These are phyloP conservation scores for Canavalia gladiata DNA, from an alignment of 306 rosid species.

Conservation along the genomic window DNA sequence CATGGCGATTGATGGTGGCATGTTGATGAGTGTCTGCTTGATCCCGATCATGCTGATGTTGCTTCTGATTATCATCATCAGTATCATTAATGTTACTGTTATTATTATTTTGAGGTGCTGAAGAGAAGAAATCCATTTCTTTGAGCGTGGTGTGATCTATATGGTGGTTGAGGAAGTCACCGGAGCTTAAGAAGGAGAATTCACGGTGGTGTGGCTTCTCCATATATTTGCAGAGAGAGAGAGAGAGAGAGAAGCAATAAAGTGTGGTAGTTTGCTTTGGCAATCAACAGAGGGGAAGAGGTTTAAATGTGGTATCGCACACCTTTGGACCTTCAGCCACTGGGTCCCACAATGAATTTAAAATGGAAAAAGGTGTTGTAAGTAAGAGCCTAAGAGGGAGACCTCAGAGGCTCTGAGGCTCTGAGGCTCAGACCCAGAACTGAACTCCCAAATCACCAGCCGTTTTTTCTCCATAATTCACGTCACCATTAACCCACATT, in stretches of 20 bases:
- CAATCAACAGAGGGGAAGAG: conserved; percentile 29
- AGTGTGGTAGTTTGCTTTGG: conserved; percentile 22
- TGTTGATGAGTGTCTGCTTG: background rate
- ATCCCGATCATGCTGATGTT: background rate
- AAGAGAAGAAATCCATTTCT: conserved; percentile 60
- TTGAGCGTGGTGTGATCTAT: conserved; percentile 42
- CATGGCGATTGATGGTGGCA: conserved; percentile 13
- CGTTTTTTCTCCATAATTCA: conserved; percentile 37
- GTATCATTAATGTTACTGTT: background rate
- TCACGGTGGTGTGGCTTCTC: conserved; percentile 57
- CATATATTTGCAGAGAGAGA: conserved; percentile 17
- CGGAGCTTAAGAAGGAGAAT: conserved; percentile 49
- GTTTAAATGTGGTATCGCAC: conserved; percentile 43
- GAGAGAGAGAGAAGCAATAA: background rate
- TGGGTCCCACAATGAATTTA: conserved; percentile 38
- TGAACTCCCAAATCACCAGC: conserved; percentile 2
- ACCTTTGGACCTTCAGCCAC: conserved; percentile 45
- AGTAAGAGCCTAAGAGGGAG: background rate
- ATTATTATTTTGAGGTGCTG: background rate
- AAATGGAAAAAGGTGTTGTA: background rate
- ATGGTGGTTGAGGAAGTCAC: conserved; percentile 2
- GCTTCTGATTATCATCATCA: background rate
- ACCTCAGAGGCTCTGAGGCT: background rate
- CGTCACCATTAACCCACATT: conserved; percentile 28
- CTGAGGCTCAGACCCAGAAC: background rate